Base-by-base conservation (phyloP, 192 early-diverging fungal species). In the Gigaspora rosea region DNA sequence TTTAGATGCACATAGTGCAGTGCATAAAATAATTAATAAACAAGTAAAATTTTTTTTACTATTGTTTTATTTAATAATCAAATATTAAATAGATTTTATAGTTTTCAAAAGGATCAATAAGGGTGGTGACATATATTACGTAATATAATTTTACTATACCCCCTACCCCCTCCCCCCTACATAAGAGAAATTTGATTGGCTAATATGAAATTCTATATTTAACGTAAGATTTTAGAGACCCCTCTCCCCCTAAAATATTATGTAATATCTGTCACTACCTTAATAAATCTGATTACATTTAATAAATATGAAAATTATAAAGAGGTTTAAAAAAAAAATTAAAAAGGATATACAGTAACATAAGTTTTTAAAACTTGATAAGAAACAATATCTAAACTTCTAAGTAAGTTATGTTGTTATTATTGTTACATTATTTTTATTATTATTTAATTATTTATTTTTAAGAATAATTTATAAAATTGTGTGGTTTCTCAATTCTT, bases 301-400 rank as follows among this genome's bases (percentile, higher is more conserved):
- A 2, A 64, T 16, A 32, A 64, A 16, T 41, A 41, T 36, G 12
- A 64, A 18, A 16, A 36, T 64, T 64, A 64, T 46, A 64, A 64
- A 16, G 35, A 16, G 16, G 35, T 15, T 3, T 33, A n/a, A 64
- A 64, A 64, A 41, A 16, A 64, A 64, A n/a, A 12, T 35, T 3
- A 35, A 64, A 7, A 64, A 64, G 32, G 11, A 46, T 13, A 35
- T 64, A 4, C 36, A 64, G 16, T 64, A 13, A 16, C 13, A 36
- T 41, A 10, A 61, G 18, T 61, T 61, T 61, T 22, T 61, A 61
- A 41, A 64, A 16, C 63, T 64, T 41, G 63, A 64, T 46, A 64
- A 46, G 6, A 64, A 36, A 13, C 13, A 64, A 64, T 64, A 64
- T 33, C 36, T 64, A 16, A 64, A 64, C 15, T 64, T 64, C 16